Base-by-base conservation (phyloP, 179 eudicot species). In the Gypsophila paniculata region DNA sequence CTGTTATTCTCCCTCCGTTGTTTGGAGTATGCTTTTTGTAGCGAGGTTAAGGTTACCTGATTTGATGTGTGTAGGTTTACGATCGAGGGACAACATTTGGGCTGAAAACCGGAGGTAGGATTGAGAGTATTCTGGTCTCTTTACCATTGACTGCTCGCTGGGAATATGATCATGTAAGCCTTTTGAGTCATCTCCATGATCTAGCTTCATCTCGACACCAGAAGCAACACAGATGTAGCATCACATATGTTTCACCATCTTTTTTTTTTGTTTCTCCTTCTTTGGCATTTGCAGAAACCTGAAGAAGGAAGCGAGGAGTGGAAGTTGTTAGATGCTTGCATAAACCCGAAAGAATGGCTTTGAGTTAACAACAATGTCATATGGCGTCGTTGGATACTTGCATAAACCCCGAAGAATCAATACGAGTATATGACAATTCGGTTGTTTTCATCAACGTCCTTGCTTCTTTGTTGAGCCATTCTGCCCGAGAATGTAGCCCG, bases 81-180 rank as follows among this genome's bases (percentile, higher is more conserved):
- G 98, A 93, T 68, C 84, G 98, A 61, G 97, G 98, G 70, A 93
- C 98, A 61, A 93, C 96, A 63, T 93, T 93, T 69, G 98, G 98
- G 59, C 89, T 93, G 72, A 93, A 93, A 82, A 93, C 98, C 4
- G 98, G 98, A 66, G 98, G 98, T 32, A 78, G 98, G 67, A 91
- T 93, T 69, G 97, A 93, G 80, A 91, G 98, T 76, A 91, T 93
- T 76, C 85, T 93, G 66, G 98, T 93, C 68, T 93, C 98, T 65
- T 90, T 91, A 78, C 98, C 97, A 29, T 81, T 93, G 57, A 81
- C 83, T 59, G 89, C 93, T 55, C 91, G 97, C 36, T 93, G 98
- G 98, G 98, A 93, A 77, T 93, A 93, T 62, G 96, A 89, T 77
- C 98, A 89, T 75, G 96, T 93, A 82, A 89, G 85, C 58, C 49